These are phyloP conservation scores for Mycena galopus DNA, from an alignment of 768 basidiomycete genomes.

Conservation along the genomic window DNA sequence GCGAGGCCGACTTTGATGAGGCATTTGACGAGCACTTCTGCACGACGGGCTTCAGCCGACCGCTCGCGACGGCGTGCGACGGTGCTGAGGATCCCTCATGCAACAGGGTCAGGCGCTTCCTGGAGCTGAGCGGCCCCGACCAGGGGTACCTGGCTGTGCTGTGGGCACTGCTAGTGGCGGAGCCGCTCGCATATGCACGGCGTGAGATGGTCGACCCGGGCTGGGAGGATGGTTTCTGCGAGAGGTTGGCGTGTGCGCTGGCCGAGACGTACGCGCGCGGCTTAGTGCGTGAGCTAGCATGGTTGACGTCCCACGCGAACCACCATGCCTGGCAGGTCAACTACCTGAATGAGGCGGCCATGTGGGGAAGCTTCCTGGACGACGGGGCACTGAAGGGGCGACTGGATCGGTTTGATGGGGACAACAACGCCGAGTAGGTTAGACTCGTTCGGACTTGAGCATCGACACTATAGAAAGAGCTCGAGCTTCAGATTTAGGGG, in stretches of 20 bases:
- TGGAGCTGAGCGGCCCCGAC: constrained; percentile 3
- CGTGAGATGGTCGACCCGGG: constrained; percentile 5
- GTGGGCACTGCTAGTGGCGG: constrained; percentile 10
- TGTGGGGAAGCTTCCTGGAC: constrained; percentile 28
- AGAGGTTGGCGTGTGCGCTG: constrained; percentile 8
- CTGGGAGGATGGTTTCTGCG: constrained; percentile 17
- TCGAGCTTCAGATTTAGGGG: too few relatives aligned
- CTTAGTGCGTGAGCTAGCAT: constrained; percentile 21
- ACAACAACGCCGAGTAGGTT: too few relatives aligned
- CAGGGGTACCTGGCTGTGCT: constrained; percentile 4
- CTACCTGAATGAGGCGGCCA: constrained; percentile 27
- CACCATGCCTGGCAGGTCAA: constrained; percentile 30
- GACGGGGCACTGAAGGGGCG: constrained; percentile 13
- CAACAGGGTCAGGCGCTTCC: constrained; percentile 2
- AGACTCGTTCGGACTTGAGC: too few relatives aligned
- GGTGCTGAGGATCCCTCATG: constrained; percentile 2
- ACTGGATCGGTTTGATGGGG: too few relatives aligned
- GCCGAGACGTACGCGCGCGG: constrained; percentile 16
- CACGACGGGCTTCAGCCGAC: constrained; percentile 27
- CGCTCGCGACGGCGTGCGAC: constrained; percentile 16
- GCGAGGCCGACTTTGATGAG: constrained; percentile 25
- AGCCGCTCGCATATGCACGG: constrained; percentile 17
- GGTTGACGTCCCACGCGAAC: constrained; percentile 21
- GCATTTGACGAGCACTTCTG: constrained; percentile 18
- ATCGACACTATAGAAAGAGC: too few relatives aligned